A percentile compares a stretch with the other conserved stretches of the same genome.
Evolutionary conservation across 306 rosid genomes (phyloP).

Genomic region (Begonia masoniana): DNA sequence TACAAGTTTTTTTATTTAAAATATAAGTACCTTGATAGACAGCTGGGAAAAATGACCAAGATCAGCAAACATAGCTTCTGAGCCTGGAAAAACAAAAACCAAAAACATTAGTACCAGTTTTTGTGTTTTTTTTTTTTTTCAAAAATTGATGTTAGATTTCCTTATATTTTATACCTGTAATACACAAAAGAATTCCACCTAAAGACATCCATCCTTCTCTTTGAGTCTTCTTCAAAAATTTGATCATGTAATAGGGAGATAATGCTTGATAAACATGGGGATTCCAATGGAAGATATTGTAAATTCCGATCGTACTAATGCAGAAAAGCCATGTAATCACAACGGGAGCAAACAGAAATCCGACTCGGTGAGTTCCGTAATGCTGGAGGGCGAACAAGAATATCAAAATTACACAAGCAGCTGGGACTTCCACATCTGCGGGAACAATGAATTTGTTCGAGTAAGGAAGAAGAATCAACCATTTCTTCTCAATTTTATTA

Average conservation of each 20-base stretch:
- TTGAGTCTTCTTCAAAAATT: slow-evolving; percentile 71
- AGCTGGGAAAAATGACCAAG: slow-evolving; percentile 84
- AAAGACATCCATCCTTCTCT: slow-evolving; percentile 89
- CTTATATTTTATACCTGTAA: slow-evolving; percentile 48
- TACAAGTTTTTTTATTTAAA: no score
- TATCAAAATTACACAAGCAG: slow-evolving; percentile 62
- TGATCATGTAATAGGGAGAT: slow-evolving; percentile 89
- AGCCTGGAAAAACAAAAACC: slow-evolving; percentile 34
- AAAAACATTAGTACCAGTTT: slow-evolving; percentile 3
- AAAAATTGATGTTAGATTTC: background rate
- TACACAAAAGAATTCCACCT: slow-evolving; percentile 83
- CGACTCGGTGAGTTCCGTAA: slow-evolving; percentile 81
- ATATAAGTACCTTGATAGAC: slow-evolving; percentile 26
- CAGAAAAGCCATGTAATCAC: slow-evolving; percentile 84
- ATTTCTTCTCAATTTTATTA: no score
- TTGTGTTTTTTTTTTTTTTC: background rate
- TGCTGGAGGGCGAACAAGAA: slow-evolving; percentile 84
- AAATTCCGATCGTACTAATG: slow-evolving; percentile 78
- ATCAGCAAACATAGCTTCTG: slow-evolving; percentile 99
- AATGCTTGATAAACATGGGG: slow-evolving; percentile 85
- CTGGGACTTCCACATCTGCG: slow-evolving; percentile 89
- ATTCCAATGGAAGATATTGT: slow-evolving; percentile 85
- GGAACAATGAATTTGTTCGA: slow-evolving; percentile 7
- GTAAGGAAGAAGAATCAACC: background rate
- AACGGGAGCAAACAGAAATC: slow-evolving; percentile 80